phyloP scores from a whole-genome alignment of 179 eudicot genomes.

The Camellia oleifera region DNA sequence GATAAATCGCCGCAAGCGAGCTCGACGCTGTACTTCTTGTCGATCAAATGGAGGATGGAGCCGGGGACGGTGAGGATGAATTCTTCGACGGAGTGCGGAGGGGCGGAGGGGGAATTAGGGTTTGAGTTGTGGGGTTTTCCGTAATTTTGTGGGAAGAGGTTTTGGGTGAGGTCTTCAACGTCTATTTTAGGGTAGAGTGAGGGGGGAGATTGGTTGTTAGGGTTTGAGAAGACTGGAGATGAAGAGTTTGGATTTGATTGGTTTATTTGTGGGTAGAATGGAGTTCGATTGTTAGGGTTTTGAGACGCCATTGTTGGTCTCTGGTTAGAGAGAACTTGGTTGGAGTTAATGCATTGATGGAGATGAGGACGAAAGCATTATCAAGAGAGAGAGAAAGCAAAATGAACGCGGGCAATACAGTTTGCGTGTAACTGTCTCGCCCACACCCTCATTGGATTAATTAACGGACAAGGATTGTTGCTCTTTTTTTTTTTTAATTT shows the following conservation, averaged over 20 bases:
- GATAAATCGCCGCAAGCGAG: slow-evolving; percentile 68
- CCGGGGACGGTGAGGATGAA: slow-evolving; percentile 53
- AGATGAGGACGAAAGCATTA: not conserved
- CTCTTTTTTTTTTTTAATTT: too few relatives aligned
- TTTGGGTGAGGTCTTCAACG: slow-evolving; percentile 27
- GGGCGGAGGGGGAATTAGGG: slow-evolving; percentile 42
- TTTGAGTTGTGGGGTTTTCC: not conserved
- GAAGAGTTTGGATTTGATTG: not conserved
- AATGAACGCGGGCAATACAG: not conserved
- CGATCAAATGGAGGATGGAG: slow-evolving; percentile 70
- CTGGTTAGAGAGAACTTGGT: not conserved
- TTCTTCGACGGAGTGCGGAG: slow-evolving; percentile 54
- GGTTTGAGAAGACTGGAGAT: slow-evolving; percentile 20
- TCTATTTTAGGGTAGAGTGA: slow-evolving; percentile 48
- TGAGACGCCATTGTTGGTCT: slow-evolving; percentile 52
- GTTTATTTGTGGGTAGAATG: slow-evolving; percentile 31
- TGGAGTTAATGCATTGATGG: not conserved
- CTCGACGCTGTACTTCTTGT: slow-evolving; percentile 65
- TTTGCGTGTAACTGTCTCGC: too few relatives aligned
- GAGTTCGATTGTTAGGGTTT: slow-evolving; percentile 29
- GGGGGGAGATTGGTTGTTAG: slow-evolving; percentile 21
- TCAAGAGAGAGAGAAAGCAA: not conserved
- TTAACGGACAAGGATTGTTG: too few relatives aligned
- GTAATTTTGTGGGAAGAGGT: slow-evolving; percentile 38
- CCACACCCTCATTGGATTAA: too few relatives aligned